These are phyloP conservation scores for Angophora floribunda DNA, from an alignment of 345 rosid genomes.

Conservation along the genomic window DNA sequence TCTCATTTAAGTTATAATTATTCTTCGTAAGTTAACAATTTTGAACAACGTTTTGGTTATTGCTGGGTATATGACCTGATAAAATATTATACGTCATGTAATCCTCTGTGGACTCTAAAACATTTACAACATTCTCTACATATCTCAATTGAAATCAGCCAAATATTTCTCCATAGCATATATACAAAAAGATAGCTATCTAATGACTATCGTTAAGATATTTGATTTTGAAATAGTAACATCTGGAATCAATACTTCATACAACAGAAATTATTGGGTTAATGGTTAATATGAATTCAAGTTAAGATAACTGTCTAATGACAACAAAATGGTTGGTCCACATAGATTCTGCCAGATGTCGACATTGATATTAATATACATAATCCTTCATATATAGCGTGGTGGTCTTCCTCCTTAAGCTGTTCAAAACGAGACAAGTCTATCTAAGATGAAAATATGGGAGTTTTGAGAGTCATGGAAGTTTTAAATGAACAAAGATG, in stretches of 20 bases:
- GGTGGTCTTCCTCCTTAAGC: not conserved
- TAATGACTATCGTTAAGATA: not conserved
- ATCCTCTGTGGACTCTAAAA: not conserved
- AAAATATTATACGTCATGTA: not conserved
- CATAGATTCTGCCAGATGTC: not conserved
- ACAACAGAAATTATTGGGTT: not conserved
- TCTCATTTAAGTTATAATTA: too few species aligned
- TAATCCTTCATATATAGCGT: not conserved
- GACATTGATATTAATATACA: not conserved
- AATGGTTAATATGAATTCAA: not conserved
- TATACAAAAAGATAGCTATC: not conserved
- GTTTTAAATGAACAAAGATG: not conserved
- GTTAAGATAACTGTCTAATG: not conserved
- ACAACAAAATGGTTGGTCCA: not conserved
- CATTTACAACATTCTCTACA: not conserved
- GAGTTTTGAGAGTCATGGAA: too few species aligned
- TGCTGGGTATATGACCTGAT: not conserved
- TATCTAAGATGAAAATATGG: not conserved
- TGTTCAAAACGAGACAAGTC: not conserved
- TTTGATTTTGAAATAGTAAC: not conserved
- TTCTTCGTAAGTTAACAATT: not conserved
- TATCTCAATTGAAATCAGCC: not conserved
- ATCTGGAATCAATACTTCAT: not conserved
- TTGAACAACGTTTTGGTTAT: not conserved
- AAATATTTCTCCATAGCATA: not conserved